Conservation (phyloP, 352 stramenopile genomes). For the Phytophthora pinifolia region DNA sequence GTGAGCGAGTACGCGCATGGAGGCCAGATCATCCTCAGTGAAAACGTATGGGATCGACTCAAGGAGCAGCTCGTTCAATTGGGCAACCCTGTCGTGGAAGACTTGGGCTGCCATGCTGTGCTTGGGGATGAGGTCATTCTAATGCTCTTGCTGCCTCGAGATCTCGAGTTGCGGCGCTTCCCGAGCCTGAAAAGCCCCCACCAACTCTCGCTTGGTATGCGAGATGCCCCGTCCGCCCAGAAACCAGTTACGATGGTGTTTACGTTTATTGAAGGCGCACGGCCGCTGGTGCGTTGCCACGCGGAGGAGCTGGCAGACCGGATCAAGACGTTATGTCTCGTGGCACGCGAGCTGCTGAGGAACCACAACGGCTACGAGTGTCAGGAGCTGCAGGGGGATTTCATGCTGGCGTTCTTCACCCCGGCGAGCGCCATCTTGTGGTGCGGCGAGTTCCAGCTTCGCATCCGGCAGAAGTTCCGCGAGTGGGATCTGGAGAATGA, state of each 20-base stretch:
- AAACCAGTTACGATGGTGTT: conserved; percentile 89
- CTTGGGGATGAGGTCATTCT: conserved; percentile 74
- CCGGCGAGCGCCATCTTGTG: conserved; percentile 77
- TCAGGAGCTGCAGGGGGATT: conserved; percentile 87
- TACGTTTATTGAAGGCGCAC: conserved; percentile 87
- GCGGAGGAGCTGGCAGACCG: conserved; percentile 82
- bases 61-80: conserved; percentile 88
- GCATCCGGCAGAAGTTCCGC: conserved; percentile 75
- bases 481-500: conserved; percentile 76
- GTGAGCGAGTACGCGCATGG: conserved; percentile 83
- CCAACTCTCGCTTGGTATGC: conserved; percentile 78
- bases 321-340: conserved; percentile 82
- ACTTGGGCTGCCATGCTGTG: conserved; percentile 75
- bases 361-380: conserved; percentile 89
- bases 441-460: conserved; percentile 84
- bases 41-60: conserved; percentile 84
- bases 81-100: conserved; percentile 87
- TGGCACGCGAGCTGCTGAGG: conserved; percentile 69
- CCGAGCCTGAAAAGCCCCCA: conserved; percentile 69
- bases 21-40: conserved; percentile 83
- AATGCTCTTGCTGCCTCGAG: conserved; percentile 77
- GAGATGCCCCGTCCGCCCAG: conserved; percentile 75
- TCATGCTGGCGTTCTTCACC: conserved; percentile 90
- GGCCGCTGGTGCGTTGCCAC: conserved; percentile 78
- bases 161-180: conserved; percentile 78